A percentile compares a stretch with the other conserved stretches of the same genome.
Evolutionary conservation across 805 yeast genomes (phyloP).

Genomic region (Myxozyma nipponensis): DNA sequence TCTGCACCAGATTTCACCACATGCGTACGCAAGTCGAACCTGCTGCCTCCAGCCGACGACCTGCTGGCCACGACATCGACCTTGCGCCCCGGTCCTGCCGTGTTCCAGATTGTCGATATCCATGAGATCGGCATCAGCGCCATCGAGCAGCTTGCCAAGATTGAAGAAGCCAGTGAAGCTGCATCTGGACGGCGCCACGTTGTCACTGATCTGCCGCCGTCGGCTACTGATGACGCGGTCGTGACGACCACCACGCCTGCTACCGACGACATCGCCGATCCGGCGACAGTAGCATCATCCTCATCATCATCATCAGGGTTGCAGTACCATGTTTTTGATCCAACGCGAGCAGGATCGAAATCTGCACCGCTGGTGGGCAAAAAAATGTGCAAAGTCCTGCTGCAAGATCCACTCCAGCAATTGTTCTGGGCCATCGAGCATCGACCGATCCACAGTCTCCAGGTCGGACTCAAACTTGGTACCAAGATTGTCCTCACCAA

Average conservation of each 20-base stretch:
- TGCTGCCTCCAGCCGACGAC: constrained; percentile 5
- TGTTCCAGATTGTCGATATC: constrained; percentile 22
- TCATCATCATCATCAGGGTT: neutral
- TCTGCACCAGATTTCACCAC: constrained; percentile 1
- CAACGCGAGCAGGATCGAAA: neutral
- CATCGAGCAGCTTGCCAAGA: constrained; percentile 11
- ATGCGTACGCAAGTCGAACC: constrained; percentile 4
- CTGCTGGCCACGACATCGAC: neutral
- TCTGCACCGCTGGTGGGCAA: constrained; percentile 14
- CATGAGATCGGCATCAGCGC: constrained; percentile 18
- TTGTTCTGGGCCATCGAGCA: constrained; percentile 18
- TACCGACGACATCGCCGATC: neutral
- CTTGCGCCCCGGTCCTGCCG: constrained; percentile 8
- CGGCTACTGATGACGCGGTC: neutral
- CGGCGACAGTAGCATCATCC: neutral
- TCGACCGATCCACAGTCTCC: constrained; percentile 10
- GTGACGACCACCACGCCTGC: neutral
- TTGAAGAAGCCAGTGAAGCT: constrained; percentile 15
- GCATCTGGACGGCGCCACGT: constrained; percentile 5
- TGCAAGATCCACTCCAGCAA: constrained; percentile 23
- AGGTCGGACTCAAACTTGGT: constrained; percentile 21
- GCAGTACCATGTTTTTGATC: neutral
- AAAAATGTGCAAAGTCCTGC: constrained; percentile 16
- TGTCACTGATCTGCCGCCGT: constrained; percentile 9
- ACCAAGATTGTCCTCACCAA: constrained; percentile 10